Evolutionary conservation across 1,284 basidiomycete species (phyloP).

Genomic region (Melampsora larici-populina): DNA sequence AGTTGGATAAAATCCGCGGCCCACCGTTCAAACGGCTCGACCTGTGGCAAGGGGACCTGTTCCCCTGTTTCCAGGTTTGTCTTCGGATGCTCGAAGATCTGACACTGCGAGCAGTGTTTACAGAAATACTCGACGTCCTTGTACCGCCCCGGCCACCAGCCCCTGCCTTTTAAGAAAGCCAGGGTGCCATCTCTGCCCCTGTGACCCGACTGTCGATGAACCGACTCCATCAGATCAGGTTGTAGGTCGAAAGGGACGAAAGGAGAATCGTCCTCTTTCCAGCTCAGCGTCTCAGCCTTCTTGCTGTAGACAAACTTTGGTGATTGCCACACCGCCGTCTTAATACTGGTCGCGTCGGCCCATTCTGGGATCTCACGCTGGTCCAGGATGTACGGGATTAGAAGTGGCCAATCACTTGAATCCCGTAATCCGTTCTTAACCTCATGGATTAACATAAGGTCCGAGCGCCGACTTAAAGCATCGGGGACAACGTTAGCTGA

Average conservation of each 20-base stretch:
- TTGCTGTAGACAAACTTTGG: neutral
- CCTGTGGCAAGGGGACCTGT: neutral
- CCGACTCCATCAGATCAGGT: neutral
- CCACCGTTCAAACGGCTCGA: conserved; percentile 14
- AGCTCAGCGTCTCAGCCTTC: neutral
- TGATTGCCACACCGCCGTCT: neutral
- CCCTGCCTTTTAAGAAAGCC: neutral
- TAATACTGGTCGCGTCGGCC: no score
- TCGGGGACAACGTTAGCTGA: neutral
- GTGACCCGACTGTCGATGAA: neutral
- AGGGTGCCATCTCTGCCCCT: neutral
- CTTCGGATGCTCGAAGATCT: neutral
- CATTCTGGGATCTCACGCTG: neutral
- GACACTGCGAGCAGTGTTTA: neutral
- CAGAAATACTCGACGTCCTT: neutral
- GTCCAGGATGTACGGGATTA: neutral
- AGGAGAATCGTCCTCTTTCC: neutral
- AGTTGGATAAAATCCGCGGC: no score
- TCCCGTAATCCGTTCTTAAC: no score
- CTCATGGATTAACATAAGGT: neutral
- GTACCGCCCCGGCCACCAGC: neutral
- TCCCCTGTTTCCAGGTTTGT: neutral
- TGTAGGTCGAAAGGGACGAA: neutral
- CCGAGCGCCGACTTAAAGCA: conserved; percentile 5
- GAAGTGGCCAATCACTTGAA: conserved; percentile 4